A percentile compares a stretch with the other conserved stretches of the same genome.
phyloP scores from a whole-genome alignment of 2,329 filamentous ascomycete genomes.

The Periconia macrospinosa region DNA sequence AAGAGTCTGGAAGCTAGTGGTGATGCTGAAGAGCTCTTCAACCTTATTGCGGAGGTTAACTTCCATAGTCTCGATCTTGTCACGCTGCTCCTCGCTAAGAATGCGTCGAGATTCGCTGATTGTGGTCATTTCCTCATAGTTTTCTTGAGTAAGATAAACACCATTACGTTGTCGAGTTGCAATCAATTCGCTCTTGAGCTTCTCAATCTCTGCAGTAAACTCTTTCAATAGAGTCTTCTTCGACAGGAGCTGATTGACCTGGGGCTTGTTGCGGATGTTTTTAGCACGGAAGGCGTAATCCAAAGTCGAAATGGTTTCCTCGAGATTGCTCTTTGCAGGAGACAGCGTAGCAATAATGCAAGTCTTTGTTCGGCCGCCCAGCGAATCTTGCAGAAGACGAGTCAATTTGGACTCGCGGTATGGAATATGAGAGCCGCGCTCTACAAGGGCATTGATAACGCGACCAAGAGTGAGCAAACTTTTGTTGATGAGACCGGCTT shows the following conservation, averaged over 20 bases:
- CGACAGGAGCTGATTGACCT: slow-evolving; percentile 86
- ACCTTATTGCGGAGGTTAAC: slow-evolving; percentile 88
- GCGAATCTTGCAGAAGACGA: slow-evolving; percentile 89
- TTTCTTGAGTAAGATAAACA: slow-evolving; percentile 87
- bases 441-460: slow-evolving; percentile 96
- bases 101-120: slow-evolving; percentile 92
- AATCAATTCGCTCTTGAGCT: slow-evolving; percentile 89
- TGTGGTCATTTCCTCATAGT: slow-evolving; percentile 86
- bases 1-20: slow-evolving; percentile 81
- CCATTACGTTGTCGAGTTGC: slow-evolving; percentile 91
- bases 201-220: slow-evolving; percentile 90
- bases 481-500: slow-evolving; percentile 98
- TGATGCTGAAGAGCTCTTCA: slow-evolving; percentile 85
- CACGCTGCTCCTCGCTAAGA: slow-evolving; percentile 86
- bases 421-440: slow-evolving; percentile 86
- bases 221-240: slow-evolving; percentile 92
- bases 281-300: slow-evolving; percentile 98
- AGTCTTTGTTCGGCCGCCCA: slow-evolving; percentile 93
- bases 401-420: slow-evolving; percentile 95
- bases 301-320: slow-evolving; percentile 96
- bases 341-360: slow-evolving; percentile 98
- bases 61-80: slow-evolving; percentile 91
- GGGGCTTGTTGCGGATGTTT: slow-evolving; percentile 97
- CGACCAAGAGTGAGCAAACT: slow-evolving; percentile 90
- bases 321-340: slow-evolving; percentile 89